phyloP scores from a whole-genome alignment of 1,284 basidiomycete genomes.

The Meripilus lineatus region DNA sequence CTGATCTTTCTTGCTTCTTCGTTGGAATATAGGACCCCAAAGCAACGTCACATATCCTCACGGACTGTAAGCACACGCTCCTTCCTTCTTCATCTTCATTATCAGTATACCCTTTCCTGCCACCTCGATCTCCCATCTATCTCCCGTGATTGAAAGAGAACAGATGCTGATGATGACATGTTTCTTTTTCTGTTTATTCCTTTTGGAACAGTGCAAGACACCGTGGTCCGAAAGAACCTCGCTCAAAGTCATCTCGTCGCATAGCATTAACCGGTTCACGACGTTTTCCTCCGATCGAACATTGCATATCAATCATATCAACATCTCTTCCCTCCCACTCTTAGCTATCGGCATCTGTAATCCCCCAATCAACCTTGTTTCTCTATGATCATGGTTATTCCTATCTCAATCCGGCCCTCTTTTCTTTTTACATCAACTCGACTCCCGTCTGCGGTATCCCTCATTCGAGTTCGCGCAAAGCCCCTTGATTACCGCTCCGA shows the following conservation, averaged over 20 bases:
- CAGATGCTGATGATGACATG: neutral
- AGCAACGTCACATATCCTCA: constrained; percentile 12
- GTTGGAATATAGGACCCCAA: constrained; percentile 10
- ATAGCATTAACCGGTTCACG: neutral
- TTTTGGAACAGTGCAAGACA: constrained; percentile 13
- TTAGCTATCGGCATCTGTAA: neutral
- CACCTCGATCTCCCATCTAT: neutral
- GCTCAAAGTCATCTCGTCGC: constrained; percentile 12
- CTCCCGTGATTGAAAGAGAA: neutral
- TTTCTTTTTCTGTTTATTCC: neutral
- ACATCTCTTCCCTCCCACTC: neutral
- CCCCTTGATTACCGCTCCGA: neutral
- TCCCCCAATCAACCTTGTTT: neutral
- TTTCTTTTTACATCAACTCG: neutral
- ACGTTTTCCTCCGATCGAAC: neutral
- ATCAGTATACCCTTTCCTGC: neutral
- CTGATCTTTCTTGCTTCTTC: constrained; percentile 1
- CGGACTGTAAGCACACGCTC: constrained; percentile 9
- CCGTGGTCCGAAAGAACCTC: constrained; percentile 14
- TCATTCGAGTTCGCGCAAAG: neutral
- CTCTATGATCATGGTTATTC: neutral
- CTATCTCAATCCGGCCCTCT: neutral
- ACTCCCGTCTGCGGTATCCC: neutral
- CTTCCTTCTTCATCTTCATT: neutral
- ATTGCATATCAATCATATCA: neutral